Percentiles rank a stretch among this genome's conserved stretches.
Evolutionary conservation across 2,329 filamentous ascomycete species (phyloP).

Genomic region (Cladosporium velox): DNA sequence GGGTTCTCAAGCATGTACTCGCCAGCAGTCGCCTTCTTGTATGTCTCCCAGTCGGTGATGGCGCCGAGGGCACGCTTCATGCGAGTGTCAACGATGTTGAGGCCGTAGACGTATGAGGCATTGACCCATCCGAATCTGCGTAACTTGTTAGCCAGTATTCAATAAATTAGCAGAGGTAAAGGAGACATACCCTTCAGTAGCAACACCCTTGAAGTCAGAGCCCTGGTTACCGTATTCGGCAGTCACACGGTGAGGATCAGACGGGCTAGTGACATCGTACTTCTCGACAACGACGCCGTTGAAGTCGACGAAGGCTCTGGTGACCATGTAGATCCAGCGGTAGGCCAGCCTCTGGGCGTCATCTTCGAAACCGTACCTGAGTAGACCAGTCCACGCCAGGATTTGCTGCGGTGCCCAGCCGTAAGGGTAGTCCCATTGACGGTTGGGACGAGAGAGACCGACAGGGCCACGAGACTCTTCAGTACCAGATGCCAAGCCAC

Average conservation of each 20-base stretch:
- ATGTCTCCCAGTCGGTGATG: constrained; percentile 82
- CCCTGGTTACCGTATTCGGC: constrained; percentile 99
- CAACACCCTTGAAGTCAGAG: constrained; percentile 90
- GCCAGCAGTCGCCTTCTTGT: constrained; percentile 59
- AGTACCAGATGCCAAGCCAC: constrained; percentile 86
- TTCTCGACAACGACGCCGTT: constrained; percentile 98
- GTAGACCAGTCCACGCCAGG: constrained; percentile 89
- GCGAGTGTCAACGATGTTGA: constrained; percentile 84
- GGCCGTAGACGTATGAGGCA: constrained; percentile 91
- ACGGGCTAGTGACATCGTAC: constrained; percentile 89
- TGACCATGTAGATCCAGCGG: constrained; percentile 98
- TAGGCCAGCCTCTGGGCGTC: constrained; percentile 89
- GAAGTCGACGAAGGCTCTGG: constrained; percentile 96
- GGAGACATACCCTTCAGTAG: constrained; percentile 85
- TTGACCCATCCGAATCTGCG: constrained; percentile 96
- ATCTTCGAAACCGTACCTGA: constrained; percentile 87
- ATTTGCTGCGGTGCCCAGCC: constrained; percentile 99
- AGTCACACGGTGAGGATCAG: constrained; percentile 90
- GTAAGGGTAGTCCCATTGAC: constrained; percentile 98
- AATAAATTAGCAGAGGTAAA: neutral
- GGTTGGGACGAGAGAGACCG: constrained; percentile 80
- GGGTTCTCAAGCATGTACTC: constrained; percentile 21
- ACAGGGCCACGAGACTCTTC: constrained; percentile 82
- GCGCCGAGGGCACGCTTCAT: constrained; percentile 87
- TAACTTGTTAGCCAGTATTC: constrained; percentile 16